Conservation (phyloP, 371 early-diverging fungal genomes). For the Lichtheimia ramosa region DNA sequence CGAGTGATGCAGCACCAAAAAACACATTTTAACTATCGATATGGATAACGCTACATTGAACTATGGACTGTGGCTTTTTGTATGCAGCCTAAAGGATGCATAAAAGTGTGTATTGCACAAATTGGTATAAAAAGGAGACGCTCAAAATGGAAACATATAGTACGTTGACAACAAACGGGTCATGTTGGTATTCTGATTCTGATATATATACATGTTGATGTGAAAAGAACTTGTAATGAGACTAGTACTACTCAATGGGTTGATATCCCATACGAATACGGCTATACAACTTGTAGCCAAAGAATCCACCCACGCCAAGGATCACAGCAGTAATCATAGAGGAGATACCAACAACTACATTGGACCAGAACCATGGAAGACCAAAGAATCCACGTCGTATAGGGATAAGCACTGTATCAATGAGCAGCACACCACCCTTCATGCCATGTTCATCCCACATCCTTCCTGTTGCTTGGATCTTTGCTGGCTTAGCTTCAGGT, state of each 20-base stretch:
- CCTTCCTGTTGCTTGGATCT: background rate
- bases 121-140: too few relatives aligned
- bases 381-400: slow-evolving; percentile 15
- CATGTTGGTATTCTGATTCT: too few relatives aligned
- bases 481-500: slow-evolving; percentile 3
- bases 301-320: slow-evolving; percentile 16
- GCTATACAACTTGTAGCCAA: slow-evolving; percentile 56
- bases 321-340: slow-evolving; percentile 15
- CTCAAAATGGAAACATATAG: too few relatives aligned
- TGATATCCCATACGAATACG: slow-evolving; percentile 75
- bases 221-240: too few relatives aligned
- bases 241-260: background rate
- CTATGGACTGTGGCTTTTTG: too few relatives aligned
- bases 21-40: too few relatives aligned
- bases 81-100: too few relatives aligned
- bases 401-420: slow-evolving; percentile 41
- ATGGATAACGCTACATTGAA: too few relatives aligned
- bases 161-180: too few relatives aligned
- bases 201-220: too few relatives aligned
- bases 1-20: too few relatives aligned
- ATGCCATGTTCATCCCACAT: background rate
- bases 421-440: slow-evolving; percentile 41
- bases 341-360: slow-evolving; percentile 25
- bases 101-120: too few relatives aligned
- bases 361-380: slow-evolving; percentile 31